These are phyloP conservation scores for Gossypium raimondii DNA, from an alignment of 345 rosid genomes.

Conservation along the genomic window DNA sequence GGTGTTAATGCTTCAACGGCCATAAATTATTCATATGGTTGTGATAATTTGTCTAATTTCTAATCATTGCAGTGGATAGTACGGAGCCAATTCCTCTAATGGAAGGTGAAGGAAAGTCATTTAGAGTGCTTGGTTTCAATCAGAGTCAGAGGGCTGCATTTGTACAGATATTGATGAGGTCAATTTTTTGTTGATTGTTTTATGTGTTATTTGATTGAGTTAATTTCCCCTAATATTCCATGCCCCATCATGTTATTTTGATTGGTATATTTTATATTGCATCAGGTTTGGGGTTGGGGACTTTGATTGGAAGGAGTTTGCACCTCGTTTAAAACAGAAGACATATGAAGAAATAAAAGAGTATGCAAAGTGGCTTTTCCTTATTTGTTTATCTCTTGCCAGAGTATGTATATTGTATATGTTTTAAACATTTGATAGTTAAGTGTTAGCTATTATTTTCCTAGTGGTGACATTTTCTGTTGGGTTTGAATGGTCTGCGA, in stretches of 20 bases:
- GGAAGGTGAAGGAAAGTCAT: constrained; percentile 99
- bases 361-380: constrained; percentile 39
- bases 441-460: neutral
- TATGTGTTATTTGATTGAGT: constrained; percentile 3
- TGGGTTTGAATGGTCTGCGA: neutral
- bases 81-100: constrained; percentile 78
- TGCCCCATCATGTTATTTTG: constrained; percentile 4
- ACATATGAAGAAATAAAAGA: constrained; percentile 73
- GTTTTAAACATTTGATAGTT: neutral
- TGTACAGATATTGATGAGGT: constrained; percentile 95
- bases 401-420: neutral
- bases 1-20: neutral
- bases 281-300: constrained; percentile 89
- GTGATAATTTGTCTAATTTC: constrained; percentile 15
- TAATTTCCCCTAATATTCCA: constrained; percentile 6
- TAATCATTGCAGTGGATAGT: constrained; percentile 49
- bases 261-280: constrained; percentile 16
- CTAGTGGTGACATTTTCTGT: constrained; percentile 3
- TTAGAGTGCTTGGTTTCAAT: constrained; percentile 88
- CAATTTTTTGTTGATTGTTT: constrained; percentile 3
- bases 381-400: constrained; percentile 12
- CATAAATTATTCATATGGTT: neutral
- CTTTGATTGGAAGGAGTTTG: constrained; percentile 87
- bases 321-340: constrained; percentile 88
- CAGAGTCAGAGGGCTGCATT: constrained; percentile 94